Evolutionary conservation across 139 green algal genomes (phyloP).

Genomic region (Micromonas commoda): DNA sequence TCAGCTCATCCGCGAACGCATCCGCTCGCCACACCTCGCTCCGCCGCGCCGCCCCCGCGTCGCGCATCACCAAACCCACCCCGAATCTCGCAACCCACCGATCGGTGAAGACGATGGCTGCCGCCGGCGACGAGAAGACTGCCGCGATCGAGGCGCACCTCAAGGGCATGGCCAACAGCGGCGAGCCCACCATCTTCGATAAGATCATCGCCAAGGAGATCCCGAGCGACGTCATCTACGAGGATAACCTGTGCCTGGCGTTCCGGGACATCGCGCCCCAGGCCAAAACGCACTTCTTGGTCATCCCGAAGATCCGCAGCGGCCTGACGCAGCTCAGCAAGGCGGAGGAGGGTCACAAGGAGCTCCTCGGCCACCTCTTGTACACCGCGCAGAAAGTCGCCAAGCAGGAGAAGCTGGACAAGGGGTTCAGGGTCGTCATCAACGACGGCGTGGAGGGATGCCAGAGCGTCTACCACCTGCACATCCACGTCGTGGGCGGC

Average conservation of each 20-base stretch:
- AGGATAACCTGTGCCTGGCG: constrained; percentile 78
- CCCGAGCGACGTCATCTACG: constrained; percentile 75
- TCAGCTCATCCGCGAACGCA: too few species aligned
- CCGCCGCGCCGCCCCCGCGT: too few species aligned
- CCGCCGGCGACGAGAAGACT: constrained; percentile 3
- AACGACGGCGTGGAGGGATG: constrained; percentile 81
- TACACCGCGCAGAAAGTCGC: constrained; percentile 68
- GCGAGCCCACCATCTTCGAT: constrained; percentile 83
- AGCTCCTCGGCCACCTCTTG: constrained; percentile 80
- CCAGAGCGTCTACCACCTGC: constrained; percentile 84
- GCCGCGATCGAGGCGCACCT: constrained; percentile 21
- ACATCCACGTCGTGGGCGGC: constrained; percentile 78
- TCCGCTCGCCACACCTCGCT: too few species aligned
- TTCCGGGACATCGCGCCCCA: constrained; percentile 83
- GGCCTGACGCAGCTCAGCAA: constrained; percentile 75
- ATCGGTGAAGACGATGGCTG: constrained; percentile 15
- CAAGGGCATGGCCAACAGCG: constrained; percentile 28
- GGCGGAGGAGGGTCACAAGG: constrained; percentile 63
- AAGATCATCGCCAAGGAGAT: constrained; percentile 87
- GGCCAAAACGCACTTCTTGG: constrained; percentile 78
- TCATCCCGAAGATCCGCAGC: constrained; percentile 71
- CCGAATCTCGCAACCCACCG: too few species aligned
- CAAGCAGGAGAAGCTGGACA: constrained; percentile 62
- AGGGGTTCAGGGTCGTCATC: constrained; percentile 79
- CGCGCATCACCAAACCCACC: too few species aligned